phyloP scores from a whole-genome alignment of 1,139 yeast species.

The Blastobotrys ciferrii region DNA sequence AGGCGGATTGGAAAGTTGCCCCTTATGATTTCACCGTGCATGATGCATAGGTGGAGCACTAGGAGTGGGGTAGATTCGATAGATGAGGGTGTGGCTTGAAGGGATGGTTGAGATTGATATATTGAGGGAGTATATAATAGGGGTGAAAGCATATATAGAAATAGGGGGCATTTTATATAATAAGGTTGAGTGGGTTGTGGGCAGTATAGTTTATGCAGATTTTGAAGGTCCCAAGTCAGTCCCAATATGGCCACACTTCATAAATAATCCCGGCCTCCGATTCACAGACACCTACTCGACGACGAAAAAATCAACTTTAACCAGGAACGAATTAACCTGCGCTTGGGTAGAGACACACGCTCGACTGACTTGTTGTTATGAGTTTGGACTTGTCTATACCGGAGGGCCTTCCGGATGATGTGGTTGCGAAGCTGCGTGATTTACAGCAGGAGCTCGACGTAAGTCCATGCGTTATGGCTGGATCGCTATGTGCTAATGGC shows the following conservation, averaged over 20 bases:
- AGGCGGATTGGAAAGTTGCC: too few species aligned
- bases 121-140: background rate
- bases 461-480: slow-evolving; percentile 13
- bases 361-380: background rate
- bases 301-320: background rate
- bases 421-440: slow-evolving; percentile 42
- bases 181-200: too few species aligned
- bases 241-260: background rate
- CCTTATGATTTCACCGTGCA: background rate
- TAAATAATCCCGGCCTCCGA: background rate
- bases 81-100: too few species aligned
- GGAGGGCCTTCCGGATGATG: slow-evolving; percentile 38
- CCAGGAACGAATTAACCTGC: background rate
- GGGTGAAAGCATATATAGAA: too few species aligned
- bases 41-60: too few species aligned
- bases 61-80: too few species aligned
- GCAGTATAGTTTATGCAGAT: too few species aligned
- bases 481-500: background rate
- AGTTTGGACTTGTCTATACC: slow-evolving; percentile 46
- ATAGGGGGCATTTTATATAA: too few species aligned
- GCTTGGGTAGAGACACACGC: background rate
- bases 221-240: background rate
- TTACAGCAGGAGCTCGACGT: slow-evolving; percentile 47
- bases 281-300: slow-evolving; percentile 1
- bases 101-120: background rate